Base-by-base conservation (phyloP, 2,329 filamentous ascomycete species). In the Fusarium bactridioides region DNA sequence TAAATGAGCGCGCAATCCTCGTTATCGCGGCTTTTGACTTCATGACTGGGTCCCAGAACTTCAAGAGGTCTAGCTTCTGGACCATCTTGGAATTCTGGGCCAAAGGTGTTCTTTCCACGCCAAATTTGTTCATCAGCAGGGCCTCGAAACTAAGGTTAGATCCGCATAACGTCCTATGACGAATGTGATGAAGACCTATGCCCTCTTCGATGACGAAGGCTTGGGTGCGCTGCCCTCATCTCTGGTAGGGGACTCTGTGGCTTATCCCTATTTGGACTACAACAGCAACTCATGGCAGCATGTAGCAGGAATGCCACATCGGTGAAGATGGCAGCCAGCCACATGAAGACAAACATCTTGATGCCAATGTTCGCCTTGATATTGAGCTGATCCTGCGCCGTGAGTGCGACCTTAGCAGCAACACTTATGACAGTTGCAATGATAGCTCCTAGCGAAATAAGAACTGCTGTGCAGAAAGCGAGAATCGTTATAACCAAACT, bases 331-430 rank as follows among this genome's bases (percentile, higher is more conserved):
- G 90, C 87, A 0, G 92, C 93, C 33, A 94, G 88, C 95, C 95
- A 98, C 92, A 97, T 95, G 78, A 97, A 97, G 0, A 84, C 92
- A 77, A 97, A 89, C 92, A 97, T 95, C 73, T 89, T 87, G 40
- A 80, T 82, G 10, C 94, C 94, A 38, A 97, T 84, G 7, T 87
- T 82, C 7, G 91, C 93, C 15, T 83, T 80, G 74, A 98, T 94
- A 80, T 97, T 96, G 58, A 98, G 84, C 64, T 93, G 90, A 5
- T 87, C 86, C 77, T 93, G 90, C 9, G 87, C 87, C 27, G 90
- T 90, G 75, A 97, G 90, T 61, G 93, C 93, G 67, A 93, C 90
- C 73, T 90, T 88, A 84, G 97, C 94, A 68, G 95, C 93, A 68
- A 93, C 82, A 79, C 93, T 94, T 86, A 98, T 94, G 77, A 92